phyloP scores from a whole-genome alignment of 2,329 filamentous ascomycete species.

The Truncatella angustata region DNA sequence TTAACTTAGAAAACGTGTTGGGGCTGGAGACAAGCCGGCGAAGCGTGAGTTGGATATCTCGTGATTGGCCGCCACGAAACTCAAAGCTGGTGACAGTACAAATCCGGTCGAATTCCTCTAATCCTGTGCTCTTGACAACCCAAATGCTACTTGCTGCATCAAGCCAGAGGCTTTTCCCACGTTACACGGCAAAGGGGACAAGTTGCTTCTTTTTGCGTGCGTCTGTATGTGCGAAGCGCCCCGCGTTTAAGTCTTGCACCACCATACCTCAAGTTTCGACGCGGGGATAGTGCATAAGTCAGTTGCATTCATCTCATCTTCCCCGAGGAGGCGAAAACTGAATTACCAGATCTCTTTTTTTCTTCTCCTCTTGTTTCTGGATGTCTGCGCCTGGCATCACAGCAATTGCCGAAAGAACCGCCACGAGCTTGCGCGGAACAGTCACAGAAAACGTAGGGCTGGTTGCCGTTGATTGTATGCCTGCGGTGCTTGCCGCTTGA shows the following conservation, averaged over 20 bases:
- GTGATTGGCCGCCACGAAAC: slow-evolving; percentile 10
- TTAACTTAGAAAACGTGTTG: not conserved
- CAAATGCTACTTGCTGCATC: slow-evolving; percentile 12
- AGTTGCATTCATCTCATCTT: too few species aligned
- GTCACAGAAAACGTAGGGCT: too few species aligned
- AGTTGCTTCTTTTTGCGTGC: not conserved
- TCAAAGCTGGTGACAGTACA: slow-evolving; percentile 5
- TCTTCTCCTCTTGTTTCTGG: not conserved
- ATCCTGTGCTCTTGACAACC: slow-evolving; percentile 3
- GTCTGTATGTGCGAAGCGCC: not conserved
- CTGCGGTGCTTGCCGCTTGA: slow-evolving; percentile 12
- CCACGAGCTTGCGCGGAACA: too few species aligned
- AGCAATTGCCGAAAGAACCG: too few species aligned
- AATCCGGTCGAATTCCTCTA: not conserved
- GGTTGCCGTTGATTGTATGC: slow-evolving; percentile 10
- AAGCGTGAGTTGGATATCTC: slow-evolving; percentile 2
- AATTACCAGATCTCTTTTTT: not conserved
- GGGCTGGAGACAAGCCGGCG: not conserved
- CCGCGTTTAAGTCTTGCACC: not conserved
- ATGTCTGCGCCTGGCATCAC: too few species aligned
- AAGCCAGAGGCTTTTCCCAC: slow-evolving; percentile 1
- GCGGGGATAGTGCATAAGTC: not conserved
- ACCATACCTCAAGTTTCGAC: not conserved
- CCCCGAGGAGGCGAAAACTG: not conserved
- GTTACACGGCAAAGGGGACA: too few species aligned